Conservation (phyloP, 2,329 filamentous ascomycete species). For the Trichoderma sp. region DNA sequence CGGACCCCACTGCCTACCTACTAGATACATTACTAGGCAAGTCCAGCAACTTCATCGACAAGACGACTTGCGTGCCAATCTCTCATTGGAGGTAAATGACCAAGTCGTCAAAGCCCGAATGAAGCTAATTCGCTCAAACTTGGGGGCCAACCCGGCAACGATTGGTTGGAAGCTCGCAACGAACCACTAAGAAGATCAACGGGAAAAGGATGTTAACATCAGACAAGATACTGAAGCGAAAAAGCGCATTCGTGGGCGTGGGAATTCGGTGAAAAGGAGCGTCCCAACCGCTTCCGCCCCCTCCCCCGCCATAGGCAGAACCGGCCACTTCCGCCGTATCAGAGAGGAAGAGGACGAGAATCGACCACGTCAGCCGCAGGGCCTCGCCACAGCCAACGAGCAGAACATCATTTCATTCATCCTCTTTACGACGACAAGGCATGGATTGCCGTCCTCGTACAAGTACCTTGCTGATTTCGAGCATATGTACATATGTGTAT, state of each 20-base stretch:
- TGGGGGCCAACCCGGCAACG: neutral
- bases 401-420: neutral
- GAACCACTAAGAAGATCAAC: neutral
- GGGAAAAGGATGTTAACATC: neutral
- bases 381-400: conserved; percentile 12
- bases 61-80: neutral
- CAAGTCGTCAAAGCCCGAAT: neutral
- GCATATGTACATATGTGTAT: no score
- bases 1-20: conserved; percentile 23
- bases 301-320: conserved; percentile 28
- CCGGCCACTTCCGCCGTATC: neutral
- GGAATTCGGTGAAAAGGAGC: conserved; percentile 20
- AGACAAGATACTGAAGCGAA: no score
- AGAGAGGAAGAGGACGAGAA: neutral
- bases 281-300: conserved; percentile 23
- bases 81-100: conserved; percentile 26
- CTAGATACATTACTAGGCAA: no score
- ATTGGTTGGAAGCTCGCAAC: conserved; percentile 20
- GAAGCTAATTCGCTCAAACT: conserved; percentile 22
- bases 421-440: neutral
- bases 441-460: no score
- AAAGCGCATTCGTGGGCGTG: neutral
- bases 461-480: neutral
- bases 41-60: neutral
- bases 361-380: conserved; percentile 20